Evolutionary conservation across 345 rosid species (phyloP), one percentile per base, ranked within the genome.

Genomic region (Rhodomyrtus tomentosa): DNA sequence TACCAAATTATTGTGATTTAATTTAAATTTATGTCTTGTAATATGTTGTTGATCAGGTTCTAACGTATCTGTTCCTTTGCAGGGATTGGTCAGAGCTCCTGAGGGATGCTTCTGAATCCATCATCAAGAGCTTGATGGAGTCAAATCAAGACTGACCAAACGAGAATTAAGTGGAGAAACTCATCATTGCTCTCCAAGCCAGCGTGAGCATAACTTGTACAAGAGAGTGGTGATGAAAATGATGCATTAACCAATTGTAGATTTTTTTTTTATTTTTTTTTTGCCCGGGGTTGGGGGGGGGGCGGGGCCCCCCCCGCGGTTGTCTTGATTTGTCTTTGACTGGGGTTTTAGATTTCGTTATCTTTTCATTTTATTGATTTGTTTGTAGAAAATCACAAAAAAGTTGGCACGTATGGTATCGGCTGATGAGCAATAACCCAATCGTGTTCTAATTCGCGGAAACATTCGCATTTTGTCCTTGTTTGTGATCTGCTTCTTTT

Each of bases 61-160:
- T 42, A 40, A 56, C 52, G 3, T 58, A 22, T 15, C 27, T 14
- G 18, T 58, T 32, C 40, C 13, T 42, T 25, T 80, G 32, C 21
- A 96, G 98, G 88, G 91, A 96, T 68, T 96, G 98, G 98, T 91
- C 98, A 52, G 82, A 95, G 48, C 92, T 96, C 87, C 86, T 96
- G 82, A 87, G 80, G 27, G 86, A 42, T 50, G 91, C 98, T 10
- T 91, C 96, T 14, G 93, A 93, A 82, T 95, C 95, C n/a, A 90
- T 96, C 29, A 81, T 90, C 21, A 83, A 89, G 87, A 94, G 91
- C 88, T 82, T 95, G 89, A 85, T 91, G 27, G 96, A 92, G 85
- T 13, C 76, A 45, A 68, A 68, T 68, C 76, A 36, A 68, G 76
- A 68, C 76, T 68, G 76, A 42, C 76, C 76, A 68, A 68, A 68